A percentile compares a stretch with the other conserved stretches of the same genome.
Evolutionary conservation across 768 basidiomycete species (phyloP).

Genomic region (Boletus rex-veris): DNA sequence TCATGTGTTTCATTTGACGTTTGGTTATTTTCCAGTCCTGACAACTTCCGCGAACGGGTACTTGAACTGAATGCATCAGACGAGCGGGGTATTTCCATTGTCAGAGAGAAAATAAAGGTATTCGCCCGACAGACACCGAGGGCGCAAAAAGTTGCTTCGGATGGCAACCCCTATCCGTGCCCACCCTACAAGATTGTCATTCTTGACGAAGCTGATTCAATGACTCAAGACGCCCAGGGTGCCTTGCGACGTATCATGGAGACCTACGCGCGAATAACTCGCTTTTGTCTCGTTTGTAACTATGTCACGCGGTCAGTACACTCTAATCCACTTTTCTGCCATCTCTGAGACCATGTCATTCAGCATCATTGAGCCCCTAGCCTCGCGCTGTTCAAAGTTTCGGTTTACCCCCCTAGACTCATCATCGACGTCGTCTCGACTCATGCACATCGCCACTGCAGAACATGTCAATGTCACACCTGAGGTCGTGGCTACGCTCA

Average conservation of each 20-base stretch:
- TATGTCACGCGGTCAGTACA: slow-evolving; percentile 89
- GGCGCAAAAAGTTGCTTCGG: slow-evolving; percentile 68
- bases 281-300: slow-evolving; percentile 98
- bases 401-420: slow-evolving; percentile 92
- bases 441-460: slow-evolving; percentile 73
- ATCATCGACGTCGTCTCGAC: slow-evolving; percentile 66
- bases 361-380: slow-evolving; percentile 97
- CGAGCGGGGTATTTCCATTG: slow-evolving; percentile 94
- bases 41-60: slow-evolving; percentile 89
- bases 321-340: neutral
- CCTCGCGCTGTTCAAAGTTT: slow-evolving; percentile 99
- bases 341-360: neutral
- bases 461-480: slow-evolving; percentile 63
- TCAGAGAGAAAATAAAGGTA: slow-evolving; percentile 97
- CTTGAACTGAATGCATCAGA: slow-evolving; percentile 98
- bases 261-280: slow-evolving; percentile 93
- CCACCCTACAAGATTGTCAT: slow-evolving; percentile 99
- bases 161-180: slow-evolving; percentile 85
- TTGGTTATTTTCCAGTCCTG: slow-evolving; percentile 57
- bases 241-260: slow-evolving; percentile 99
- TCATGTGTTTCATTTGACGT: neutral
- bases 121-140: slow-evolving; percentile 92
- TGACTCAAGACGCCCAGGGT: slow-evolving; percentile 99
- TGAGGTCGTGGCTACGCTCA: slow-evolving; percentile 67
- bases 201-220: slow-evolving; percentile 97